Conservation (phyloP, 306 rosid genomes). For the Astragalus membranaceus region DNA sequence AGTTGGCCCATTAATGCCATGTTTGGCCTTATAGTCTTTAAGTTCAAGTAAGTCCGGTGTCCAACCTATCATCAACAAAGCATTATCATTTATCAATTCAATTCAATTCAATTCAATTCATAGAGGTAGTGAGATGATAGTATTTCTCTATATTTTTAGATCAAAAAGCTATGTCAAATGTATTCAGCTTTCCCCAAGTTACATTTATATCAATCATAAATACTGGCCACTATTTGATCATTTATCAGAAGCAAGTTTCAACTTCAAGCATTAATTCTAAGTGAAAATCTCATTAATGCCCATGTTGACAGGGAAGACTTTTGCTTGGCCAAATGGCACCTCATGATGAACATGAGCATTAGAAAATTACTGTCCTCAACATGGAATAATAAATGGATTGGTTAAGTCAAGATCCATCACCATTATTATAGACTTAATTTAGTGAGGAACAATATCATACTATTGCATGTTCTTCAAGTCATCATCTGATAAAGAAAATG, state of each 20-base stretch:
- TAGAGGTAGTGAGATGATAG: too few relatives aligned
- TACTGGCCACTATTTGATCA: neutral
- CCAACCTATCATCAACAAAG: slow-evolving; percentile 65
- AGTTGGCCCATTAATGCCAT: slow-evolving; percentile 90
- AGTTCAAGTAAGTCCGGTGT: slow-evolving; percentile 77
- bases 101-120: neutral
- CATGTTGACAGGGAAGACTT: neutral
- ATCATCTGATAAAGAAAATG: neutral
- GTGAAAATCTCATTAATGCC: neutral
- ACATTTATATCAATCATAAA: neutral
- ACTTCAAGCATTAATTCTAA: neutral
- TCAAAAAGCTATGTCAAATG: neutral
- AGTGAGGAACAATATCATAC: neutral
- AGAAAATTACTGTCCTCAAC: neutral
- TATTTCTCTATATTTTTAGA: neutral
- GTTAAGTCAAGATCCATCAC: neutral
- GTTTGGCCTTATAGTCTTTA: slow-evolving; percentile 90
- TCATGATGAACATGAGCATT: neutral
- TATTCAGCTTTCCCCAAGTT: neutral
- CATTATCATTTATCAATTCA: neutral
- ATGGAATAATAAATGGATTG: slow-evolving; percentile 8
- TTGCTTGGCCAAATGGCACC: neutral
- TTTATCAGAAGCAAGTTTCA: neutral
- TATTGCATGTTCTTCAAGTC: neutral
- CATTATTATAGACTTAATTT: neutral